Evolutionary conservation across 345 rosid species (phyloP).

Genomic region (Brassica cretica): DNA sequence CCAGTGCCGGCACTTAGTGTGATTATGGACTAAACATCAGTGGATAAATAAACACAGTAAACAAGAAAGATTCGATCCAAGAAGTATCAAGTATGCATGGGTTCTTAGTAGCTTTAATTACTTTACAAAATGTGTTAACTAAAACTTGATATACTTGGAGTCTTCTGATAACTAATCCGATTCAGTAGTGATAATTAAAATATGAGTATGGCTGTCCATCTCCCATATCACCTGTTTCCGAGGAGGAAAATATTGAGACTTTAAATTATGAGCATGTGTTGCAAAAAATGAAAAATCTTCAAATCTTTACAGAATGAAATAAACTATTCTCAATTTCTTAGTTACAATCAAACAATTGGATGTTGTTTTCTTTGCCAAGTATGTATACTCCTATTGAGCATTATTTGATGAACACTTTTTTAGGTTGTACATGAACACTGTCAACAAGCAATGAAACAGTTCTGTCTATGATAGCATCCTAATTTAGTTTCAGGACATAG

Average conservation of each 20-base stretch:
- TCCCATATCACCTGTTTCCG: constrained; percentile 34
- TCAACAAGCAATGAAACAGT: constrained; percentile 15
- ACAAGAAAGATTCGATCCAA: constrained; percentile 24
- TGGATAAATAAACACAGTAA: constrained; percentile 8
- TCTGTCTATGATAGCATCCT: constrained; percentile 21
- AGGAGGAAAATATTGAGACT: constrained; percentile 32
- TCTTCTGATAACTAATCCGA: constrained; percentile 31
- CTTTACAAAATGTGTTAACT: constrained; percentile 24
- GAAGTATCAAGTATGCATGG: neutral
- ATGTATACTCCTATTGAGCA: constrained; percentile 12
- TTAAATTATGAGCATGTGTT: constrained; percentile 4
- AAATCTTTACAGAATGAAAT: constrained; percentile 8
- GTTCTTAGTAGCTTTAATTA: constrained; percentile 27
- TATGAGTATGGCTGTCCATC: constrained; percentile 34
- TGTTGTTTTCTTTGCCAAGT: constrained; percentile 28
- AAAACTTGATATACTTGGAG: constrained; percentile 10
- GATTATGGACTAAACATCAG: neutral
- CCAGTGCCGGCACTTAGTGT: constrained; percentile 4
- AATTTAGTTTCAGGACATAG: constrained; percentile 29
- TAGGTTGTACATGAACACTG: constrained; percentile 2
- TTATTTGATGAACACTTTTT: constrained; percentile 18
- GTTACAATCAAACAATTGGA: constrained; percentile 32
- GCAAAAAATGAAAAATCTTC: constrained; percentile 33
- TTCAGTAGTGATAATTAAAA: constrained; percentile 12
- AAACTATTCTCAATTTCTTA: constrained; percentile 17